A percentile compares a stretch with the other conserved stretches of the same genome.
Conservation (phyloP, 2,329 filamentous ascomycete genomes). For the Trichophyton equinum region DNA sequence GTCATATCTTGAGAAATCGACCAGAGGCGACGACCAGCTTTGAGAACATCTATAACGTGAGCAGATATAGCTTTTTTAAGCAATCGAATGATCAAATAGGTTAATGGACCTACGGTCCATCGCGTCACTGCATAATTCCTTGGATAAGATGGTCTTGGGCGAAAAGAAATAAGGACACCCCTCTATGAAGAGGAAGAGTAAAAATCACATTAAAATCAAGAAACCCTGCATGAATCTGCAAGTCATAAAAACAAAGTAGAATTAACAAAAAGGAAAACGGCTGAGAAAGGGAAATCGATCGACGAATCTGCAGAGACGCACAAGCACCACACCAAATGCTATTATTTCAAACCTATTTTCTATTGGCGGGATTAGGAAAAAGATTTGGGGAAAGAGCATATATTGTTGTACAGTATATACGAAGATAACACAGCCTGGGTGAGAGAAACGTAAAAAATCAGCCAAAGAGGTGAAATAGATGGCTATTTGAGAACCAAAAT, state of each 20-base stretch:
- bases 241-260: neutral
- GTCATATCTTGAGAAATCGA: neutral
- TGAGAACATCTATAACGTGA: neutral
- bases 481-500: neutral
- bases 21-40: neutral
- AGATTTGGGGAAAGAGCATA: neutral
- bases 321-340: neutral
- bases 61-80: neutral
- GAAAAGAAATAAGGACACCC: neutral
- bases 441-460: neutral
- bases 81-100: neutral
- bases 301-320: constrained; percentile 1
- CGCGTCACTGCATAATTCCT: neutral
- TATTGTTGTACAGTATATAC: constrained; percentile 3
- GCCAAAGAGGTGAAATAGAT: neutral
- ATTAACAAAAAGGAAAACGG: neutral
- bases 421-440: neutral
- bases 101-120: neutral
- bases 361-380: neutral
- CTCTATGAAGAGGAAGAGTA: neutral
- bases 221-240: constrained; percentile 2
- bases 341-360: neutral
- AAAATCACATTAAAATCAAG: neutral
- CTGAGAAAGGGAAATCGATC: neutral
- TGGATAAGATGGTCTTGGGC: neutral